phyloP scores from a whole-genome alignment of 306 rosid species.

The Cucumis melo region DNA sequence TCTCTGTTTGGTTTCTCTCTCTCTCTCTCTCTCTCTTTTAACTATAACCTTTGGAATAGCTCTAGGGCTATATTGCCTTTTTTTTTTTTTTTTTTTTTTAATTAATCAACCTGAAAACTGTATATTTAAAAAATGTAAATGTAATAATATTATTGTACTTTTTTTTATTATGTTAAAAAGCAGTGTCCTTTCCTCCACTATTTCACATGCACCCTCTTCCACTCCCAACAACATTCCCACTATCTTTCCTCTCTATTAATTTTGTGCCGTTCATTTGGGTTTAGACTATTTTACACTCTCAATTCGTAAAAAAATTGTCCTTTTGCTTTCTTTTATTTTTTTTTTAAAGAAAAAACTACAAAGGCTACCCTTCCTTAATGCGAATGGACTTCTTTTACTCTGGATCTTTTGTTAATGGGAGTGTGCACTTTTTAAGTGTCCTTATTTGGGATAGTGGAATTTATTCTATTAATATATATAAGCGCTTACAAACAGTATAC shows the following conservation, averaged over 20 bases:
- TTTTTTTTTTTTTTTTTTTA: no score
- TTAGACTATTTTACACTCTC: neutral
- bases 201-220: slow-evolving; percentile 13
- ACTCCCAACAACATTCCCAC: slow-evolving; percentile 22
- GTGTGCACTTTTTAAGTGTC: neutral
- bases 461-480: neutral
- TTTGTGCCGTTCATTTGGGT: neutral
- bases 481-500: neutral
- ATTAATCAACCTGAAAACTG: no score
- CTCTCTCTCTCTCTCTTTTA: neutral
- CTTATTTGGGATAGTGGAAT: neutral
- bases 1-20: neutral
- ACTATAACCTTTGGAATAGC: neutral
- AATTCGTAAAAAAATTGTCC: neutral
- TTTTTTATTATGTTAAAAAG: neutral
- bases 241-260: neutral
- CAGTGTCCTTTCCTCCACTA: slow-evolving; percentile 10
- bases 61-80: slow-evolving; percentile 1
- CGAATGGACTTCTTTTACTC: neutral
- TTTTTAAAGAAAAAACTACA: no score
- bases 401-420: neutral
- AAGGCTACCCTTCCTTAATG: neutral
- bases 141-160: neutral
- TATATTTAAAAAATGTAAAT: no score
- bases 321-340: neutral